These are phyloP conservation scores for Echria macrotheca DNA, from an alignment of 495 filamentous ascomycete species.

Conservation along the genomic window DNA sequence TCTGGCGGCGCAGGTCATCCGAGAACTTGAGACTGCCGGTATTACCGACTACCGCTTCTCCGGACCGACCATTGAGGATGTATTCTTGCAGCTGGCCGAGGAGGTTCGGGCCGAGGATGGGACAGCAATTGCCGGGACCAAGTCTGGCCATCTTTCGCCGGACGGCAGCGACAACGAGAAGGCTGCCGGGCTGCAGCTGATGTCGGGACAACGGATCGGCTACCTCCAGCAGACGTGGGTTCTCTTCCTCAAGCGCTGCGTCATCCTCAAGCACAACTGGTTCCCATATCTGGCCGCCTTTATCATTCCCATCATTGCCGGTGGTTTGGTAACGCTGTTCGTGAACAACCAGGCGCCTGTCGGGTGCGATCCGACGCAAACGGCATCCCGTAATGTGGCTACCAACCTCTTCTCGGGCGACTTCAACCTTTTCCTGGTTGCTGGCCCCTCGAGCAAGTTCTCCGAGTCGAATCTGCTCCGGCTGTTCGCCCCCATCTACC, in stretches of 20 bases:
- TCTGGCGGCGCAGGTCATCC: constrained; percentile 61
- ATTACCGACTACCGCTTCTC: constrained; percentile 69
- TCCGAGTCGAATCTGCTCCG: constrained; percentile 32
- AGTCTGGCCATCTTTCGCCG: constrained; percentile 19
- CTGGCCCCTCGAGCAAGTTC: constrained; percentile 55
- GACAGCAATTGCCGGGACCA: constrained; percentile 14
- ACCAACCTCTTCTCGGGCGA: constrained; percentile 30
- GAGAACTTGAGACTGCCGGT: constrained; percentile 53
- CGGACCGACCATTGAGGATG: constrained; percentile 82
- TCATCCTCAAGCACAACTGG: constrained; percentile 69
- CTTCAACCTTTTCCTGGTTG: constrained; percentile 44
- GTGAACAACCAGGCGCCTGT: constrained; percentile 50
- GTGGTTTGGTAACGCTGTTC: constrained; percentile 69
- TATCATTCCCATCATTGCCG: constrained; percentile 67
- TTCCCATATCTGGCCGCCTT: constrained; percentile 67
- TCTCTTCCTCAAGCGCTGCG: constrained; percentile 70
- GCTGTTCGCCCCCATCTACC: constrained; percentile 42
- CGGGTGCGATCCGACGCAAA: constrained; percentile 52
- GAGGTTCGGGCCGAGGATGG: constrained; percentile 47
- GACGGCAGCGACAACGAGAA: constrained; percentile 24
- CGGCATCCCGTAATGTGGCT: constrained; percentile 19
- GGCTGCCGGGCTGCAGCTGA: constrained; percentile 48
- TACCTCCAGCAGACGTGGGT: constrained; percentile 62
- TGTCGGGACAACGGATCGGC: constrained; percentile 60
- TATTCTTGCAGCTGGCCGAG: constrained; percentile 77